These are phyloP conservation scores for Aspergillus awamori DNA, from an alignment of 2,329 filamentous ascomycete species.

Conservation along the genomic window DNA sequence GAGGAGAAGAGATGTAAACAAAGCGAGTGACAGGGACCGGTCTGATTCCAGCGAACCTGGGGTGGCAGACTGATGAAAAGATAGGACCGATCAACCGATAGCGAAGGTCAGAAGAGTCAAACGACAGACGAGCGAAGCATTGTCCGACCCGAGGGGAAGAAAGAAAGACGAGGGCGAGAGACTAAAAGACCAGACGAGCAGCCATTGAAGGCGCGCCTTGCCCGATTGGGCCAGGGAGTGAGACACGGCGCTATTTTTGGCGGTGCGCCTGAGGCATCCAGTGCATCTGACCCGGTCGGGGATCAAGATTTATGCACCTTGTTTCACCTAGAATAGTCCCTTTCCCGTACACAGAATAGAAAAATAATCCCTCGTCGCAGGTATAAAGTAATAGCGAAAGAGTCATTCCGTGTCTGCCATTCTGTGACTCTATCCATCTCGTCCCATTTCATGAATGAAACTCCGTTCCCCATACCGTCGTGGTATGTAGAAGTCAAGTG, in stretches of 20 bases:
- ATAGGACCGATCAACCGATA: neutral
- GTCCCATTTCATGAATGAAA: too few species aligned
- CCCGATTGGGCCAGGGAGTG: constrained; percentile 20
- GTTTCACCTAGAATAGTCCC: too few species aligned
- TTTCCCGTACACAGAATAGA: too few species aligned
- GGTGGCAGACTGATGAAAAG: neutral
- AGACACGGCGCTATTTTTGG: constrained; percentile 31
- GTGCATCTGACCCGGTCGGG: neutral
- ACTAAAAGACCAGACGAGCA: constrained; percentile 11
- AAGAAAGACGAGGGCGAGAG: constrained; percentile 16
- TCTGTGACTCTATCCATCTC: too few species aligned
- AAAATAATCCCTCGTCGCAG: too few species aligned
- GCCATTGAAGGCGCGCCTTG: constrained; percentile 10
- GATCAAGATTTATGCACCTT: too few species aligned
- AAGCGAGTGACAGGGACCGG: constrained; percentile 26
- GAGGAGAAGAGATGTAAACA: constrained; percentile 21
- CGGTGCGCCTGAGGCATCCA: constrained; percentile 16
- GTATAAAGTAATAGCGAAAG: too few species aligned
- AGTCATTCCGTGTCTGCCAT: too few species aligned
- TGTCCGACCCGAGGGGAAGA: constrained; percentile 8
- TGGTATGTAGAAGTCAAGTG: neutral
- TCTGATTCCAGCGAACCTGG: constrained; percentile 1
- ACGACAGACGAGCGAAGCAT: constrained; percentile 4
- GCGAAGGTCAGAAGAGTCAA: constrained; percentile 8
- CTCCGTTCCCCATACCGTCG: too few species aligned